Evolutionary conservation across 1,284 basidiomycete species (phyloP).

Genomic region (Naganishia cerealis): DNA sequence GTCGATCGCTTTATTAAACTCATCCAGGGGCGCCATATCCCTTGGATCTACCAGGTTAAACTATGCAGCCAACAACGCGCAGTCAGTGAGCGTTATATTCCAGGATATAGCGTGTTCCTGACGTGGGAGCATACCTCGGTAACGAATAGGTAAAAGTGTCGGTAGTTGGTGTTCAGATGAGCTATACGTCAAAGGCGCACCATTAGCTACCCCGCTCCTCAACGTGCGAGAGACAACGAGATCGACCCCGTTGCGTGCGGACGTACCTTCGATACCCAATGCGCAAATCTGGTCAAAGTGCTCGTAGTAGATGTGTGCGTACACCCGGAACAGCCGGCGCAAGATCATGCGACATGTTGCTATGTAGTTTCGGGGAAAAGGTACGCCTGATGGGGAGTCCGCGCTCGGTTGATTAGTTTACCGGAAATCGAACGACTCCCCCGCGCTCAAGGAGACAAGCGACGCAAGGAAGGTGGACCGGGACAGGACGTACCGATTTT

Average conservation of each 20-base stretch:
- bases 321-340: constrained; percentile 90
- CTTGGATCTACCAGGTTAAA: constrained; percentile 97
- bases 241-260: not conserved
- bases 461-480: not conserved
- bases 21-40: constrained; percentile 91
- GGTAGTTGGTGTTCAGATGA: constrained; percentile 97
- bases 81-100: not conserved
- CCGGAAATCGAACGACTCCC: too few relatives aligned
- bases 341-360: constrained; percentile 90
- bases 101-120: not conserved
- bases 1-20: constrained; percentile 93
- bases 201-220: not conserved
- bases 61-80: constrained; percentile 57
- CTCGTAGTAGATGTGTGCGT: constrained; percentile 98
- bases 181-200: constrained; percentile 59
- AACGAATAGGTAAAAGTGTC: constrained; percentile 95
- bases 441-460: not conserved
- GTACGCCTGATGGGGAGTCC: constrained; percentile 63
- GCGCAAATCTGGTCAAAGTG: constrained; percentile 99
- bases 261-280: constrained; percentile 88
- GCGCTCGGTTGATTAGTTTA: not conserved
- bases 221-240: too few relatives aligned
- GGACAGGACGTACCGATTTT: constrained; percentile 69
- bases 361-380: constrained; percentile 88
- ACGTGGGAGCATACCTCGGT: constrained; percentile 67